Evolutionary conservation across 306 rosid genomes (phyloP).

Genomic region (Fagus crenata): DNA sequence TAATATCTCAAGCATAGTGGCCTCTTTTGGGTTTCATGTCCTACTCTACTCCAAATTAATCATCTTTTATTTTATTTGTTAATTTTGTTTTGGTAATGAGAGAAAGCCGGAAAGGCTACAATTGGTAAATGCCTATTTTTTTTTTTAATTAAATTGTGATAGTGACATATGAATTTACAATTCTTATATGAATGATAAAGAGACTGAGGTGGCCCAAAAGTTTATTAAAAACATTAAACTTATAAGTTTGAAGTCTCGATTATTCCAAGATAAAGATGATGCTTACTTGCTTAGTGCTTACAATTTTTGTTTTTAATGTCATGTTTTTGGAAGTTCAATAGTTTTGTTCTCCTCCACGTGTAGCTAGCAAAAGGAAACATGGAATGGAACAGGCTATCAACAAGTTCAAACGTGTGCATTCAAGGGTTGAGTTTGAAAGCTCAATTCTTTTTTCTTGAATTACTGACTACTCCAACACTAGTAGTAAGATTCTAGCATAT

Average conservation of each 20-base stretch:
- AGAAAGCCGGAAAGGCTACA: not conserved
- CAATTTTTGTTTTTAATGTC: not conserved
- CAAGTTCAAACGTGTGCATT: not conserved
- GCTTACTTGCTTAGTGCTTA: no score
- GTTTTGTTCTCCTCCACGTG: conserved; percentile 7
- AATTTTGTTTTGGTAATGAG: not conserved
- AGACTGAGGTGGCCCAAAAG: not conserved
- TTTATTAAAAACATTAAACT: not conserved
- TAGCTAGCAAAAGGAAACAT: conserved; percentile 2
- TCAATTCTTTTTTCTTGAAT: not conserved
- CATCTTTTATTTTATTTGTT: not conserved
- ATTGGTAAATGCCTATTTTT: not conserved
- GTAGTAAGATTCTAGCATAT: not conserved
- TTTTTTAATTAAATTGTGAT: not conserved
- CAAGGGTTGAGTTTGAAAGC: not conserved
- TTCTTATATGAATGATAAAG: no score
- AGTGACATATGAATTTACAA: not conserved
- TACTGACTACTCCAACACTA: not conserved
- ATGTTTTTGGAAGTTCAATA: not conserved
- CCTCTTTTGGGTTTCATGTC: no score
- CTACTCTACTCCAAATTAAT: not conserved
- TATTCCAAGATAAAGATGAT: not conserved
- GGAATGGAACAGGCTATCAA: not conserved
- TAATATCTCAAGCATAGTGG: no score
- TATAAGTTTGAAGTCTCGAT: not conserved